Percentiles rank a stretch among this genome's conserved stretches.
Evolutionary conservation across 2,329 filamentous ascomycete genomes (phyloP).

Genomic region (Plectosphaerella plurivora): DNA sequence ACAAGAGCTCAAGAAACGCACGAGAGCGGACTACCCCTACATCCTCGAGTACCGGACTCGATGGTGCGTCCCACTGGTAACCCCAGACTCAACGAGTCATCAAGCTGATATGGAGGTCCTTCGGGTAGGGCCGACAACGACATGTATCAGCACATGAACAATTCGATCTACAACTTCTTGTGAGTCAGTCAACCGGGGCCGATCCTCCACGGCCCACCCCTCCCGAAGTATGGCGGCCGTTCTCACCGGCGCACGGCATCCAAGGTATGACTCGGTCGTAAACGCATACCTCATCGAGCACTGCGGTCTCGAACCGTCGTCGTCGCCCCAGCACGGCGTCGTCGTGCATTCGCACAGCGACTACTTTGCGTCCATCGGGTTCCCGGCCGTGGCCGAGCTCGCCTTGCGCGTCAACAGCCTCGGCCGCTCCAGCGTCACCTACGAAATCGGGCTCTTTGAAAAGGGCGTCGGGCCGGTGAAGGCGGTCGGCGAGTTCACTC

Average conservation of each 20-base stretch:
- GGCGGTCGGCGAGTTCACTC: slow-evolving; percentile 80
- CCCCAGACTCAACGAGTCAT: neutral
- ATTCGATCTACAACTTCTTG: slow-evolving; percentile 80
- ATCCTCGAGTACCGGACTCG: slow-evolving; percentile 78
- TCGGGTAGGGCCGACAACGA: slow-evolving; percentile 77
- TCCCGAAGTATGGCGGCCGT: neutral
- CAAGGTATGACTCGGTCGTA: slow-evolving; percentile 79
- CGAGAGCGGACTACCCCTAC: slow-evolving; percentile 70
- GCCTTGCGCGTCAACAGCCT: slow-evolving; percentile 79
- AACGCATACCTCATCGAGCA: slow-evolving; percentile 82
- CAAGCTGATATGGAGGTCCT: neutral
- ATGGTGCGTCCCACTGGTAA: slow-evolving; percentile 53
- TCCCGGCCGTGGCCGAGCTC: slow-evolving; percentile 77
- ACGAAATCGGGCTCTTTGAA: slow-evolving; percentile 85
- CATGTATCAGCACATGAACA: slow-evolving; percentile 94
- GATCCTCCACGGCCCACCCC: neutral
- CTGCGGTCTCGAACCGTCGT: slow-evolving; percentile 68
- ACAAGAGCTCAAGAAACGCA: slow-evolving; percentile 52
- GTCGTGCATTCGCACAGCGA: slow-evolving; percentile 83
- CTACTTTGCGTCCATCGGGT: slow-evolving; percentile 77
- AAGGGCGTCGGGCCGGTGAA: slow-evolving; percentile 68
- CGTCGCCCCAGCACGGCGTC: slow-evolving; percentile 70
- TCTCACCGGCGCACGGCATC: no score
- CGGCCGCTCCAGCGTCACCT: slow-evolving; percentile 81
- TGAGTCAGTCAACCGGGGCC: slow-evolving; percentile 25